Evolutionary conservation across 2,329 filamentous ascomycete species (phyloP), one percentile per base, ranked within the genome.

Genomic region (Pestalotiopsis sp.): DNA sequence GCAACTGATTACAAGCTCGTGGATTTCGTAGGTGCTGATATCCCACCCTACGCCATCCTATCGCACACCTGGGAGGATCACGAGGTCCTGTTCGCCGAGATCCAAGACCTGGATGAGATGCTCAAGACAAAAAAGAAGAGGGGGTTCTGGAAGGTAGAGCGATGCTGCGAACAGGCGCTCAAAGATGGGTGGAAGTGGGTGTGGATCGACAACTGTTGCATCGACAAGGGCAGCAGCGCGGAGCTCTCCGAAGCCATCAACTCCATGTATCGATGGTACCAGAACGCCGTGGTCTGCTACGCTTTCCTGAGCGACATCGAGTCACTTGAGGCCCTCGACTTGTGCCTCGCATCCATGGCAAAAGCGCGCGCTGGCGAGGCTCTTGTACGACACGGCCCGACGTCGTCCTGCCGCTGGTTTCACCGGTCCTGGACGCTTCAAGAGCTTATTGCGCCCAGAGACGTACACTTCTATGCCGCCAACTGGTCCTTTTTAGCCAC

Each of bases 231-330:
- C 14, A 49, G n/a, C 23, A 62, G 57, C 23, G 65, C 65, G 5
- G 65, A 67, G 41, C 25, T 63, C 4, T 62, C 57, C 4, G 65
- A 67, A 31, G 57, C 65, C 39, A 63, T 62, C 59, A 63, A 63
- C 45, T 62, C 65, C 39, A 62, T 62, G 52, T 61, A 25, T 55
- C 52, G 57, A 4, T 64, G 39, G 14, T 57, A 38, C 52, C 52
- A 62, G 36, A 20, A 39, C 27, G 62, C 63, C 17, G 64, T 64
- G 1, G 7, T 36, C 1, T 77, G 73, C 1, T 72, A 73, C 11
- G 65, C 57, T 7, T 67, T 55, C 23, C 39, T 67, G 39, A 63
- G 39, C 41, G 65, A 67, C 55, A 23, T 67, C 12, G 36, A 62
- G 7, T 38, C 59, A 12, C 31, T 27, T n/a, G 9, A 23, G n/a